phyloP scores from a whole-genome alignment of 345 rosid species.

The Sonneratia caseolaris region DNA sequence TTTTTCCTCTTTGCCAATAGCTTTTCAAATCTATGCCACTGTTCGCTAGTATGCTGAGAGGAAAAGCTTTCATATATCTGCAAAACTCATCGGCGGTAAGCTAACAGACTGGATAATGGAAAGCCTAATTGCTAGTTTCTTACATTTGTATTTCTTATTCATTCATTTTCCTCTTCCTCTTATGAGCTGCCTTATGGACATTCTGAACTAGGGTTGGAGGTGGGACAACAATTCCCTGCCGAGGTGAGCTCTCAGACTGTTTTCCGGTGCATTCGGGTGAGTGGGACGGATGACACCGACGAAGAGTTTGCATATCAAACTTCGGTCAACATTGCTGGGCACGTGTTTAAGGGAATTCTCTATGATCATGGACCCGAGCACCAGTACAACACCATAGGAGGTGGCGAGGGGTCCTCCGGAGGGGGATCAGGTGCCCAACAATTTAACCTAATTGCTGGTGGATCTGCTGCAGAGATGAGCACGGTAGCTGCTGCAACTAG shows the following conservation, averaged over 20 bases:
- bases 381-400: slow-evolving; percentile 7
- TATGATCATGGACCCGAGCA: slow-evolving; percentile 35
- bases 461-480: slow-evolving; percentile 23
- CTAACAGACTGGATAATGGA: neutral
- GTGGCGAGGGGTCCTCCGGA: slow-evolving; percentile 6
- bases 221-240: slow-evolving; percentile 25
- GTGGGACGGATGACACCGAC: slow-evolving; percentile 22
- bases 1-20: neutral
- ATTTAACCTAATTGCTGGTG: slow-evolving; percentile 39
- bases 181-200: neutral
- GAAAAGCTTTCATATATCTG: neutral
- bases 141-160: neutral
- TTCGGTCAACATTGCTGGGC: slow-evolving; percentile 37
- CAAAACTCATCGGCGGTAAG: neutral
- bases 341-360: slow-evolving; percentile 37
- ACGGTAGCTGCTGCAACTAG: slow-evolving; percentile 12
- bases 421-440: slow-evolving; percentile 29
- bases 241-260: slow-evolving; percentile 29
- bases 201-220: slow-evolving; percentile 26
- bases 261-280: slow-evolving; percentile 37
- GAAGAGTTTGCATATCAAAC: slow-evolving; percentile 39
- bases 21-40: slow-evolving; percentile 5
- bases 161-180: too few relatives aligned
- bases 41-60: slow-evolving; percentile 8
- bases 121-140: neutral